These are phyloP conservation scores for Paraphaeosphaeria minitans DNA, from an alignment of 2,329 filamentous ascomycete species.

Conservation along the genomic window DNA sequence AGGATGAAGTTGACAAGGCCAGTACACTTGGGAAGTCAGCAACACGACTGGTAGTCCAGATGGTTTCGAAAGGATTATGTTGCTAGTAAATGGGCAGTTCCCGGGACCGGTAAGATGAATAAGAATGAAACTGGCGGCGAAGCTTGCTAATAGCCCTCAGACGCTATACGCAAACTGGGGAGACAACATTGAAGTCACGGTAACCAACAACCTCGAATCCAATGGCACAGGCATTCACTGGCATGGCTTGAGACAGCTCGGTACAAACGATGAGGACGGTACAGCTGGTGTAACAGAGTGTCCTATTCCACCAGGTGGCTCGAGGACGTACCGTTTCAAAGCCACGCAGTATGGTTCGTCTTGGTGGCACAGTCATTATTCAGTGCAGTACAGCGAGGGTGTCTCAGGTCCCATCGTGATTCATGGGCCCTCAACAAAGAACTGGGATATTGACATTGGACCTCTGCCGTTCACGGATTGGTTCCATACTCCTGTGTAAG, in stretches of 20 bases:
- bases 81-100: constrained; percentile 54
- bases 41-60: constrained; percentile 54
- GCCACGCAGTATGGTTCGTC: constrained; percentile 45
- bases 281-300: constrained; percentile 64
- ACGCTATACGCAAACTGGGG: constrained; percentile 52
- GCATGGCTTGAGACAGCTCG: constrained; percentile 56
- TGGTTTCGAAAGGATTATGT: constrained; percentile 49
- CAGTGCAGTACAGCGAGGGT: constrained; percentile 43
- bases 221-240: constrained; percentile 60
- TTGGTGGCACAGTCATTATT: constrained; percentile 41
- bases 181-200: constrained; percentile 45
- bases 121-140: not conserved
- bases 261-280: constrained; percentile 52
- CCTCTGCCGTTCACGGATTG: constrained; percentile 49
- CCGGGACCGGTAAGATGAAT: constrained; percentile 49
- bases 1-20: constrained; percentile 4
- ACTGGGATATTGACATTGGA: constrained; percentile 50
- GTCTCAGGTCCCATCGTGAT: constrained; percentile 48
- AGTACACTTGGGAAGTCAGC: constrained; percentile 53
- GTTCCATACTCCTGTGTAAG: constrained; percentile 36
- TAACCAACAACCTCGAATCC: constrained; percentile 42
- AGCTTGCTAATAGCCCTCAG: constrained; percentile 32
- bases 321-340: constrained; percentile 40
- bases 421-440: constrained; percentile 43
- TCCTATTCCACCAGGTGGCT: constrained; percentile 65